Evolutionary conservation across 2,329 filamentous ascomycete species (phyloP).

Genomic region (Daldinia sp.): DNA sequence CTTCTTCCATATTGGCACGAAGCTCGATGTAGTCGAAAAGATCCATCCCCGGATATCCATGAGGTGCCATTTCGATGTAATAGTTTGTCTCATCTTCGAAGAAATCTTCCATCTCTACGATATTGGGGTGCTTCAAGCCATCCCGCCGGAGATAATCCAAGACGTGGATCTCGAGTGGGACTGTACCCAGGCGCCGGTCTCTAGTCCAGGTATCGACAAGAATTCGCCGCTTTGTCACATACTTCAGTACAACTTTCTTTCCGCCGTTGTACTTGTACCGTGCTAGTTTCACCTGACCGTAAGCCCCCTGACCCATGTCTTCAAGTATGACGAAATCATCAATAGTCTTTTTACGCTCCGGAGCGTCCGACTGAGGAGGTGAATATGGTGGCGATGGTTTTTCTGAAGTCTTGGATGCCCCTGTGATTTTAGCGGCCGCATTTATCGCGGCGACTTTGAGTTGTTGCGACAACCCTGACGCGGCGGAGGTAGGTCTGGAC

Average conservation of each 20-base stretch:
- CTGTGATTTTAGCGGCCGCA: slow-evolving; percentile 63
- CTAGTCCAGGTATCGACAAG: slow-evolving; percentile 98
- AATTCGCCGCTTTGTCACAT: slow-evolving; percentile 95
- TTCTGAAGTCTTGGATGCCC: slow-evolving; percentile 43
- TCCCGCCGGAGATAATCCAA: slow-evolving; percentile 88
- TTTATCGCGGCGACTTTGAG: slow-evolving; percentile 64
- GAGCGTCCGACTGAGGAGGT: slow-evolving; percentile 49
- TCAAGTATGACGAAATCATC: slow-evolving; percentile 91
- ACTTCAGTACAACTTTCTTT: slow-evolving; percentile 93
- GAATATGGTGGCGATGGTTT: slow-evolving; percentile 42
- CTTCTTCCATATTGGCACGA: slow-evolving; percentile 94
- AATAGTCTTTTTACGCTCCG: slow-evolving; percentile 78
- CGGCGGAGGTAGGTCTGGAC: slow-evolving; percentile 49
- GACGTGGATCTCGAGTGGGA: slow-evolving; percentile 96
- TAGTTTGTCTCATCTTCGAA: slow-evolving; percentile 89
- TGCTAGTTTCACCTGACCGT: slow-evolving; percentile 95
- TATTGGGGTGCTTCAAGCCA: slow-evolving; percentile 71
- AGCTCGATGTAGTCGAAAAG: slow-evolving; percentile 99
- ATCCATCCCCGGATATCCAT: slow-evolving; percentile 96
- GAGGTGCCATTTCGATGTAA: slow-evolving; percentile 98
- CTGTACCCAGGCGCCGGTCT: slow-evolving; percentile 89
- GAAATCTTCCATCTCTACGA: slow-evolving; percentile 77
- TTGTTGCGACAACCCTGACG: slow-evolving; percentile 62
- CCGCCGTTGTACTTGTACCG: slow-evolving; percentile 78
- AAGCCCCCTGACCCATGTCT: slow-evolving; percentile 98